A percentile compares a stretch with the other conserved stretches of the same genome.
These are phyloP conservation scores for Xylariaceae sp. DNA, from an alignment of 2,329 filamentous ascomycete genomes.

Conservation along the genomic window DNA sequence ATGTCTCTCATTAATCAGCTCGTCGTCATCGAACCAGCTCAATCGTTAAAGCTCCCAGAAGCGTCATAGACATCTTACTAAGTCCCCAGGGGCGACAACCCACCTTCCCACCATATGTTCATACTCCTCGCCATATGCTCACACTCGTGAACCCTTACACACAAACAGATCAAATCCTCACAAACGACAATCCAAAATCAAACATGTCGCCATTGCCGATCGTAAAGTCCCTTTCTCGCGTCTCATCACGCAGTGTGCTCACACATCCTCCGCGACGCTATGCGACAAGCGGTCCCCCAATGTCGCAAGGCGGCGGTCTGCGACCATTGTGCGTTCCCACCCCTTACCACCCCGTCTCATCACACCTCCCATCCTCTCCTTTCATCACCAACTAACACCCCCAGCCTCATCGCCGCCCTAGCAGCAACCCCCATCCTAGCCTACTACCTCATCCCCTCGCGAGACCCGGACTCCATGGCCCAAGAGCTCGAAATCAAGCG, in stretches of 20 bases:
- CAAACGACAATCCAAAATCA: not conserved
- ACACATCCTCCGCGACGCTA: constrained; percentile 1
- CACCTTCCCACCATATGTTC: not conserved
- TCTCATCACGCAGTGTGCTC: not conserved
- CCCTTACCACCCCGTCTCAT: not conserved
- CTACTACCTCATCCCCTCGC: constrained; percentile 14
- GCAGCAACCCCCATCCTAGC: constrained; percentile 14
- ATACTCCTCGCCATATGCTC: not conserved
- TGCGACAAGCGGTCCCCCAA: constrained; percentile 3
- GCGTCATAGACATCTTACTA: constrained; percentile 13
- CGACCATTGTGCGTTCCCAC: constrained; percentile 9
- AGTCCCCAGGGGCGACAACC: not conserved
- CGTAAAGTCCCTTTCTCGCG: not conserved
- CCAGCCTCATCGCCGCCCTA: constrained; percentile 15
- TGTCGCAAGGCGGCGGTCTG: constrained; percentile 8
- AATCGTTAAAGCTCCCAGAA: not conserved
- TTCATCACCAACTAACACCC: not conserved
- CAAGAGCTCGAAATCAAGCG: not conserved
- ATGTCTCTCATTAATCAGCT: not conserved
- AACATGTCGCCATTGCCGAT: constrained; percentile 6
- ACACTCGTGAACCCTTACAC: not conserved
- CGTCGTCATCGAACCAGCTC: constrained; percentile 5
- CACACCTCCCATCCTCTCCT: not conserved
- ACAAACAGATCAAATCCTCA: not conserved
- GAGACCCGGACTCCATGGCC: not conserved